A percentile compares a stretch with the other conserved stretches of the same genome.
Conservation (phyloP, 345 rosid species). For the Salix udensis region DNA sequence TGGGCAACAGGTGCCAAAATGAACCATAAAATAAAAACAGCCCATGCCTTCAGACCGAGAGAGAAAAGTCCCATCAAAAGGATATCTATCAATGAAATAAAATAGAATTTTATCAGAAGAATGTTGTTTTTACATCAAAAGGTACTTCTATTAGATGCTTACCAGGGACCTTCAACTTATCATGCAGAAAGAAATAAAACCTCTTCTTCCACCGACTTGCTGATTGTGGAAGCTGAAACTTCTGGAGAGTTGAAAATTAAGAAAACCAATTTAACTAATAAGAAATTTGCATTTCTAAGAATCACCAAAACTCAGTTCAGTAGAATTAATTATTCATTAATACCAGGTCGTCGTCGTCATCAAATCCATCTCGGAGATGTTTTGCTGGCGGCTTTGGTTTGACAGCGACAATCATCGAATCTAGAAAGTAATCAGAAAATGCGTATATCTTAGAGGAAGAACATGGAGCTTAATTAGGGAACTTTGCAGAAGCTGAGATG, state of each 20-base stretch:
- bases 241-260: conserved; percentile 34
- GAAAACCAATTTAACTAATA: not conserved
- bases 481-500: not conserved
- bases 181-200: conserved; percentile 53
- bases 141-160: conserved; percentile 20
- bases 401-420: conserved; percentile 67
- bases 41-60: conserved; percentile 58
- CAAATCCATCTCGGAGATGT: conserved; percentile 42
- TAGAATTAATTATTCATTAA: not conserved
- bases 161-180: conserved; percentile 79
- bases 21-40: conserved; percentile 64
- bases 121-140: conserved; percentile 4
- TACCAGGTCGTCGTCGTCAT: conserved; percentile 66
- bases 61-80: conserved; percentile 75
- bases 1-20: conserved; percentile 74
- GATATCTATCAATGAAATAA: conserved; percentile 50
- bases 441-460: not conserved
- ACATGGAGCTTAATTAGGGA: not conserved
- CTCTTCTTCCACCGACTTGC: conserved; percentile 69
- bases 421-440: conserved; percentile 30
- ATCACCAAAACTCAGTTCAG: conserved; percentile 7
- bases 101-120: conserved; percentile 22
- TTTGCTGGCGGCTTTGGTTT: conserved; percentile 66
- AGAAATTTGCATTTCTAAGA: not conserved
- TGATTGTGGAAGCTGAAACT: conserved; percentile 72